Evolutionary conservation across 345 rosid genomes (phyloP).

Genomic region (Heritiera littoralis): DNA sequence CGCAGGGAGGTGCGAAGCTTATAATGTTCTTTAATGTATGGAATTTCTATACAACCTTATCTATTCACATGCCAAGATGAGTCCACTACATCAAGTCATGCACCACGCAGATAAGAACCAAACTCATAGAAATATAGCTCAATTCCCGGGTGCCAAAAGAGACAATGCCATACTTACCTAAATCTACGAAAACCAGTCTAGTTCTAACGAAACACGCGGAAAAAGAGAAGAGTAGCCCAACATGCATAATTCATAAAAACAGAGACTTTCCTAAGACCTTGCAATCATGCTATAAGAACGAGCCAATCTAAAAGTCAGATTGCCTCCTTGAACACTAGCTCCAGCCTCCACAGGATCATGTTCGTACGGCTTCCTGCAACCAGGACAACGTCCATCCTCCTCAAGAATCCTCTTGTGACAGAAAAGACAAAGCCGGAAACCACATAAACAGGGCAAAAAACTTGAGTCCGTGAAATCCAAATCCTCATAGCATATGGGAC

Average conservation of each 20-base stretch:
- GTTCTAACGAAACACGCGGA: slow-evolving; percentile 32
- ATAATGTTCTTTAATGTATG: slow-evolving; percentile 49
- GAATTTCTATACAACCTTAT: slow-evolving; percentile 71
- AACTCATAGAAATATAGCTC: slow-evolving; percentile 50
- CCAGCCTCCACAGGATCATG: slow-evolving; percentile 50
- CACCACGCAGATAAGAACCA: slow-evolving; percentile 59
- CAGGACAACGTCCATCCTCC: slow-evolving; percentile 93
- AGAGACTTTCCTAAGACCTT: slow-evolving; percentile 57
- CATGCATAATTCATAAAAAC: slow-evolving; percentile 37
- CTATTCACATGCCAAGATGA: slow-evolving; percentile 63
- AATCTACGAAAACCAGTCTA: slow-evolving; percentile 38
- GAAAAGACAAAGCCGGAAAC: slow-evolving; percentile 89
- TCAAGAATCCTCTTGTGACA: slow-evolving; percentile 95
- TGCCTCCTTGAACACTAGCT: slow-evolving; percentile 57
- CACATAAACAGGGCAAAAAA: slow-evolving; percentile 84
- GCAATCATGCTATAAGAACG: slow-evolving; percentile 85
- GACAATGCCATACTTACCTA: slow-evolving; percentile 54
- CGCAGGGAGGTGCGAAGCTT: slow-evolving; percentile 9
- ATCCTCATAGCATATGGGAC: slow-evolving; percentile 86
- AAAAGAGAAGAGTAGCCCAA: slow-evolving; percentile 41
- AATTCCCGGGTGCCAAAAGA: slow-evolving; percentile 53
- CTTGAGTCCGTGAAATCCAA: slow-evolving; percentile 79
- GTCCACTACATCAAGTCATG: slow-evolving; percentile 66
- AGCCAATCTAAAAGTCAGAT: slow-evolving; percentile 58
- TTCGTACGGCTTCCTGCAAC: slow-evolving; percentile 82